Percentiles rank a stretch among this genome's conserved stretches.
Evolutionary conservation across 2,329 filamentous ascomycete species (phyloP).

Genomic region (Epichloe bromicola): DNA sequence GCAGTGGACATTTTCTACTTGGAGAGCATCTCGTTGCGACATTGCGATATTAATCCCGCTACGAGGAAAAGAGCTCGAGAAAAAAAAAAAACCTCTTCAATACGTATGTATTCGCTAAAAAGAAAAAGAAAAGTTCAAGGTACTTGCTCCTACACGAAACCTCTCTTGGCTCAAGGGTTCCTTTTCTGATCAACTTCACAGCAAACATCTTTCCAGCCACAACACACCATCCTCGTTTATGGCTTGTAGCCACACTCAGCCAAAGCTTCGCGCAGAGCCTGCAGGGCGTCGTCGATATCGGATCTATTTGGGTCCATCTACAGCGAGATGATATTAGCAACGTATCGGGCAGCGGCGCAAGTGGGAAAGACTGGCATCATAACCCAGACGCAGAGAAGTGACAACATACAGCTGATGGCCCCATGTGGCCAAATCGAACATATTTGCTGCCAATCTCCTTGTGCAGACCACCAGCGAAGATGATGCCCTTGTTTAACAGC

Average conservation of each 20-base stretch:
- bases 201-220: not conserved
- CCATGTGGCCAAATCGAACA: constrained; percentile 96
- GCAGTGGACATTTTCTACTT: too few relatives aligned
- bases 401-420: constrained; percentile 65
- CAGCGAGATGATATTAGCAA: not conserved
- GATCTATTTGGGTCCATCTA: constrained; percentile 61
- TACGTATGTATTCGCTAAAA: not conserved
- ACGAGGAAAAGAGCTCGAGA: too few relatives aligned
- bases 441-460: constrained; percentile 92
- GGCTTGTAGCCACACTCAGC: constrained; percentile 57
- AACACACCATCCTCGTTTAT: constrained; percentile 2
- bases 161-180: not conserved
- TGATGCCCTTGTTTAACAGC: constrained; percentile 72
- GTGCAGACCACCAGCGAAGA: constrained; percentile 92
- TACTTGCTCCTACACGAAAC: not conserved
- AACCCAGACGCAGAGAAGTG: not conserved
- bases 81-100: too few relatives aligned
- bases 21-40: too few relatives aligned
- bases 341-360: not conserved
- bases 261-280: constrained; percentile 62
- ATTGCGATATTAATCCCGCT: too few relatives aligned
- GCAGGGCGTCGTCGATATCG: constrained; percentile 75
- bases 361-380: not conserved
- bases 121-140: not conserved
- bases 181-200: not conserved